phyloP scores from a whole-genome alignment of 2,329 filamentous ascomycete genomes.

The Cladosporium sp. region DNA sequence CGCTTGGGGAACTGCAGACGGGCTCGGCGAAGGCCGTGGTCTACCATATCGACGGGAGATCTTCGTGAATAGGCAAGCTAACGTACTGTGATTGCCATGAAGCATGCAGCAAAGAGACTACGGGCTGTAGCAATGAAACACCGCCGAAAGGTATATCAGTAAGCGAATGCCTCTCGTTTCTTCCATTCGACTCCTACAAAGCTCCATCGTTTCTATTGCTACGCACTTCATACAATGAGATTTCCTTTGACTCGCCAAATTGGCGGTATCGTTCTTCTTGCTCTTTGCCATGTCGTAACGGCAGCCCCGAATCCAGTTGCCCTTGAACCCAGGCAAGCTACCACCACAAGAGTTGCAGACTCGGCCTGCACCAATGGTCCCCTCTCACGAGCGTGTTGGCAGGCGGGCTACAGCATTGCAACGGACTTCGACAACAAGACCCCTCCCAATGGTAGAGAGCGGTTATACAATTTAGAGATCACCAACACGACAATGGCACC shows the following conservation, averaged over 20 bases:
- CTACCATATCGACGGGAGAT: too few species aligned
- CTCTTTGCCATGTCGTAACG: background rate
- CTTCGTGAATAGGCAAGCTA: too few species aligned
- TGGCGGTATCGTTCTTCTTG: background rate
- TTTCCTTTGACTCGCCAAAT: background rate
- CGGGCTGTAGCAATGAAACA: too few species aligned
- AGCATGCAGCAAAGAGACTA: too few species aligned
- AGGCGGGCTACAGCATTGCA: slow-evolving; percentile 33
- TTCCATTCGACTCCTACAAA: background rate
- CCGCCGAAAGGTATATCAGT: too few species aligned
- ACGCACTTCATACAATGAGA: background rate
- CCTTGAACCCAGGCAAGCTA: background rate
- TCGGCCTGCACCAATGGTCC: slow-evolving; percentile 35
- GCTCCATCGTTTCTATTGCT: too few species aligned
- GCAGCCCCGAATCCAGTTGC: background rate
- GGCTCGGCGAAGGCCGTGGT: too few species aligned
- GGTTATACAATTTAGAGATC: slow-evolving; percentile 42
- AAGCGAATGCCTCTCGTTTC: too few species aligned
- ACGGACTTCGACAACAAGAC: slow-evolving; percentile 33
- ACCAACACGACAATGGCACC: slow-evolving; percentile 41
- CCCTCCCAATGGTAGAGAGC: slow-evolving; percentile 34
- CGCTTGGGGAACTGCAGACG: too few species aligned
- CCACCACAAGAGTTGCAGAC: slow-evolving; percentile 10
- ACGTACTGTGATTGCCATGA: too few species aligned
- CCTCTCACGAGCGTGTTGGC: slow-evolving; percentile 35